Conservation (phyloP, 108 stramenopile genomes). For the Fragilariopsis cylindrus region DNA sequence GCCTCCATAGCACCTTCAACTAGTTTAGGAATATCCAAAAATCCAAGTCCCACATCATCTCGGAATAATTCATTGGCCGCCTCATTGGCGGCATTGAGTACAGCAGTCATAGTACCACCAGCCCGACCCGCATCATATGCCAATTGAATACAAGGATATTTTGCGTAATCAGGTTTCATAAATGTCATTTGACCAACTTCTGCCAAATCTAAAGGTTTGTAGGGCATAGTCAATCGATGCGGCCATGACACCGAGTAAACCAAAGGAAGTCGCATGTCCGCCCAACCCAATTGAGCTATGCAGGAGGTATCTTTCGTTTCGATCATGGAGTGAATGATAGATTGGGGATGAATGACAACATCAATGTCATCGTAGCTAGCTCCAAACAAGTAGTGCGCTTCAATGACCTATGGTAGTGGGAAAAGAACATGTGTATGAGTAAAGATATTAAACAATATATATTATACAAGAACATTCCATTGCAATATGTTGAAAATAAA, state of each 20-base stretch:
- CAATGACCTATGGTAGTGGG: slow-evolving; percentile 72
- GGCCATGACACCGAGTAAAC: slow-evolving; percentile 97
- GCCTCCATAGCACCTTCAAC: slow-evolving; percentile 94
- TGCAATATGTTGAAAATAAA: background rate
- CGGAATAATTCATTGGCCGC: slow-evolving; percentile 96
- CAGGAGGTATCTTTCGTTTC: slow-evolving; percentile 97
- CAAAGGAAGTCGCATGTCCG: slow-evolving; percentile 96
- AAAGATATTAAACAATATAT: background rate
- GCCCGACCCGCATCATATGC: slow-evolving; percentile 92
- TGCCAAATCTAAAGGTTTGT: slow-evolving; percentile 85
- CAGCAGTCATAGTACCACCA: slow-evolving; percentile 97
- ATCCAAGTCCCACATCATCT: slow-evolving; percentile 84
- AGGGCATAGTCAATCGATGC: slow-evolving; percentile 91
- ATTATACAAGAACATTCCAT: background rate
- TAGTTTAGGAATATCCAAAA: slow-evolving; percentile 90
- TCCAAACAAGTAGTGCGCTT: slow-evolving; percentile 97
- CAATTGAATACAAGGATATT: slow-evolving; percentile 93
- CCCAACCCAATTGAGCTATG: slow-evolving; percentile 95
- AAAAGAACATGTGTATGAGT: background rate
- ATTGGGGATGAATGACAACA: slow-evolving; percentile 96
- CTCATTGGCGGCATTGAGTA: slow-evolving; percentile 96
- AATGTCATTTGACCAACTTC: slow-evolving; percentile 84
- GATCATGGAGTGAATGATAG: slow-evolving; percentile 95
- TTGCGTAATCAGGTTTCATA: slow-evolving; percentile 84
- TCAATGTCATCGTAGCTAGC: slow-evolving; percentile 97